Evolutionary conservation across 225 moss, liverwort and hornwort genomes (phyloP).

Genomic region (Rhytidiadelphus loreus): DNA sequence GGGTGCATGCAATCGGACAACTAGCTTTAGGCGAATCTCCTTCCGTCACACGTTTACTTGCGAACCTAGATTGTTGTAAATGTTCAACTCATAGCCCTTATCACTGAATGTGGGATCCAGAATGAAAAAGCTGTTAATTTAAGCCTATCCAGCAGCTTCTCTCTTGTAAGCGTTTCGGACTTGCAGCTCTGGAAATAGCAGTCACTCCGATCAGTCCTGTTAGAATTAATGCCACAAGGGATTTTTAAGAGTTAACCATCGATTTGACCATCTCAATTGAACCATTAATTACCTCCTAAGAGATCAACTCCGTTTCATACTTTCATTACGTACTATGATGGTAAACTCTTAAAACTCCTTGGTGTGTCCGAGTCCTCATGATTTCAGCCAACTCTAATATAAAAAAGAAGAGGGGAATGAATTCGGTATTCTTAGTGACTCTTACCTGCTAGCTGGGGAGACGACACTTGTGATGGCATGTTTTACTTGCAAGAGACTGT

Average conservation of each 20-base stretch:
- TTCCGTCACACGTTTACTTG: background rate
- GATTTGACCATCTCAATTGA: background rate
- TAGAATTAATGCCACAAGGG: background rate
- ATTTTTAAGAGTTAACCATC: background rate
- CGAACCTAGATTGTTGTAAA: background rate
- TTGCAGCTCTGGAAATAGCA: background rate
- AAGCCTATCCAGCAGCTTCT: background rate
- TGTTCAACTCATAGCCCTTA: too few species aligned
- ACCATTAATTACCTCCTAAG: too few species aligned
- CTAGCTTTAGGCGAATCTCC: background rate
- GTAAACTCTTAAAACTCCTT: background rate
- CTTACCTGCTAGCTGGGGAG: background rate
- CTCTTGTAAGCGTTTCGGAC: background rate
- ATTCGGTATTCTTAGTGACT: background rate
- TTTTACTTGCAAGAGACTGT: background rate
- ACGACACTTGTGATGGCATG: background rate
- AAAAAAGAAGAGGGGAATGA: background rate
- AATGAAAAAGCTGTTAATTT: background rate
- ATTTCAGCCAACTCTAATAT: background rate
- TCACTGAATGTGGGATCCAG: background rate
- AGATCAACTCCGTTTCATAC: background rate
- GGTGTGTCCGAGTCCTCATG: background rate
- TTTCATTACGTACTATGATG: background rate
- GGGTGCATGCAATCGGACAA: background rate
- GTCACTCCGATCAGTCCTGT: background rate